phyloP scores from a whole-genome alignment of 805 yeast genomes.

The Pichia rugopelliculosa region DNA sequence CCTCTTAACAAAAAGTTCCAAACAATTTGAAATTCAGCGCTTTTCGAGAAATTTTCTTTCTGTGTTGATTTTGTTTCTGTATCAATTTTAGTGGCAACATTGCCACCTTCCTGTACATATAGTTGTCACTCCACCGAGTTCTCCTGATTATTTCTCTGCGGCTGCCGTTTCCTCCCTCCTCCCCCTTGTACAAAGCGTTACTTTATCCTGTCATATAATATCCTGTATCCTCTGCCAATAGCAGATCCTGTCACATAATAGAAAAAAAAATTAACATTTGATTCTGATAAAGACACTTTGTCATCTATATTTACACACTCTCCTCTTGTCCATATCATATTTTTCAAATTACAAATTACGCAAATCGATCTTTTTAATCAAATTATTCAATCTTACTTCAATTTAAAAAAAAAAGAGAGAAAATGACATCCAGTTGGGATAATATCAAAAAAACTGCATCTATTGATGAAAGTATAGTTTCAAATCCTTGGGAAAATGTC shows the following conservation, averaged over 20 bases:
- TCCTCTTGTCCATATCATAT: background rate
- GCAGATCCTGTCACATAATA: background rate
- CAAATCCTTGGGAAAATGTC: slow-evolving; percentile 25
- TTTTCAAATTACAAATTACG: background rate
- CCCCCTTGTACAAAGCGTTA: background rate
- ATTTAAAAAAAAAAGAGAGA: background rate
- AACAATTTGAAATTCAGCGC: background rate
- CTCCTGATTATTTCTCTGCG: background rate
- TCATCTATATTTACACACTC: background rate
- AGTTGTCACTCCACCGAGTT: background rate
- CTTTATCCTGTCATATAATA: background rate
- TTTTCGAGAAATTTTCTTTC: background rate
- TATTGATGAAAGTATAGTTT: slow-evolving; percentile 23
- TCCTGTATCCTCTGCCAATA: background rate
- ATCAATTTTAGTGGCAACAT: no score
- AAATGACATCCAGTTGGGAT: slow-evolving; percentile 23
- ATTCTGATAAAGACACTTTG: background rate
- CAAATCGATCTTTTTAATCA: background rate
- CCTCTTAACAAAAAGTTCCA: no score
- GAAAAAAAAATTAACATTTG: background rate
- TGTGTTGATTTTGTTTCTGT: background rate
- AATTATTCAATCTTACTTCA: background rate
- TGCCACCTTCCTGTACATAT: background rate
- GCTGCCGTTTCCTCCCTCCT: background rate
- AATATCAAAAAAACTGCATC: slow-evolving; percentile 12